Percentiles rank a stretch among this genome's conserved stretches.
These are phyloP conservation scores for Ilex asprella DNA, from an alignment of 257 asterid species.

Conservation along the genomic window DNA sequence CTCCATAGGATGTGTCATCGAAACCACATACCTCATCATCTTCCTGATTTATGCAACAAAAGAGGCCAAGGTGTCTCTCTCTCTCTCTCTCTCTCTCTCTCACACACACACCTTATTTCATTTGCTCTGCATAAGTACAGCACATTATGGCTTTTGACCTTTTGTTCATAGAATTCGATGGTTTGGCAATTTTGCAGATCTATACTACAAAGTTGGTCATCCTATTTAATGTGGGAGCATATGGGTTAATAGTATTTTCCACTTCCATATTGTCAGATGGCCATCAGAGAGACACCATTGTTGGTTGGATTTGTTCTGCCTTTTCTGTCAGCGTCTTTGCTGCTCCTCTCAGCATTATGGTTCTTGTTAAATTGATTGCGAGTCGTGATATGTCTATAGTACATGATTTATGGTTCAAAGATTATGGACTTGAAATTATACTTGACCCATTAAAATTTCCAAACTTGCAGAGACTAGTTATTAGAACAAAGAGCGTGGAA, in stretches of 20 bases:
- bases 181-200: slow-evolving; percentile 26
- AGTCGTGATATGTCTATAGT: not conserved
- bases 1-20: slow-evolving; percentile 33
- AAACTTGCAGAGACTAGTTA: slow-evolving; percentile 37
- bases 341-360: slow-evolving; percentile 84
- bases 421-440: not conserved
- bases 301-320: slow-evolving; percentile 80
- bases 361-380: slow-evolving; percentile 5
- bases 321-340: slow-evolving; percentile 67
- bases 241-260: slow-evolving; percentile 27
- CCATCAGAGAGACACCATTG: slow-evolving; percentile 22
- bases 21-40: slow-evolving; percentile 34
- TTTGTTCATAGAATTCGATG: not conserved
- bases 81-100: not conserved
- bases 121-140: too few species aligned
- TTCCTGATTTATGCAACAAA: slow-evolving; percentile 57
- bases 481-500: slow-evolving; percentile 69
- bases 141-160: too few species aligned
- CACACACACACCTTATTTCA: too few species aligned
- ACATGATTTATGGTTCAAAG: too few species aligned
- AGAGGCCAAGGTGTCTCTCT: slow-evolving; percentile 38
- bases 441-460: too few species aligned
- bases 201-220: slow-evolving; percentile 40
- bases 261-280: slow-evolving; percentile 25
- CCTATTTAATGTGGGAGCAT: slow-evolving; percentile 28